A percentile compares a stretch with the other conserved stretches of the same genome.
These are phyloP conservation scores for Aureoboletus auriporus DNA, from an alignment of 768 basidiomycete genomes.

Conservation along the genomic window DNA sequence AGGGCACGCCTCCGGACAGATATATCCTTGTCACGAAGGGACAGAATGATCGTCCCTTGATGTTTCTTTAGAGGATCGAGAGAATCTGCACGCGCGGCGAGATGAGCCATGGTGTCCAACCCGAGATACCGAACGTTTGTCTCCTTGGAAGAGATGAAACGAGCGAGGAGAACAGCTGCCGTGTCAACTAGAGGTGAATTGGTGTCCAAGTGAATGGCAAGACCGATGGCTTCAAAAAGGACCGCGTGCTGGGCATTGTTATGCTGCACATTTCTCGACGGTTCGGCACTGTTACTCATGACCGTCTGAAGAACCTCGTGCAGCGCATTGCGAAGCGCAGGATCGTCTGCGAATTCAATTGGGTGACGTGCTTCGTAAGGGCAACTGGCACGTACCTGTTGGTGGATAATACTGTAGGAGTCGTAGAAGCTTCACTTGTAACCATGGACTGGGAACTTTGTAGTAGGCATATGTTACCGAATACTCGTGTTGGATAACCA, in stretches of 20 bases:
- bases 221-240: constrained; percentile 95
- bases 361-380: constrained; percentile 2
- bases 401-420: constrained; percentile 95
- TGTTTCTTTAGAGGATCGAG: constrained; percentile 92
- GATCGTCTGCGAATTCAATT: constrained; percentile 60
- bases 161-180: constrained; percentile 86
- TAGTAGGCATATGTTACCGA: constrained; percentile 91
- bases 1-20: constrained; percentile 91
- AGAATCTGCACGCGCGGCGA: constrained; percentile 90
- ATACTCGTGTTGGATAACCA: constrained; percentile 90
- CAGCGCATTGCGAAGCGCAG: constrained; percentile 69
- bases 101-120: constrained; percentile 96
- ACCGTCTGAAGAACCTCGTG: constrained; percentile 83
- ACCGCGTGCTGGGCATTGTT: constrained; percentile 98
- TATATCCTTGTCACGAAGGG: constrained; percentile 95
- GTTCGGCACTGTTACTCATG: constrained; percentile 89
- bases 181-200: constrained; percentile 84
- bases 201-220: constrained; percentile 94
- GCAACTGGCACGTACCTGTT: constrained; percentile 55
- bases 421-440: constrained; percentile 92
- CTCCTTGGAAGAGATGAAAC: constrained; percentile 97
- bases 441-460: constrained; percentile 95
- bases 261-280: constrained; percentile 92
- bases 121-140: constrained; percentile 98
- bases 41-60: constrained; percentile 91